Evolutionary conservation across 106 monocot species (phyloP).

Genomic region (Ottelia alismoides): DNA sequence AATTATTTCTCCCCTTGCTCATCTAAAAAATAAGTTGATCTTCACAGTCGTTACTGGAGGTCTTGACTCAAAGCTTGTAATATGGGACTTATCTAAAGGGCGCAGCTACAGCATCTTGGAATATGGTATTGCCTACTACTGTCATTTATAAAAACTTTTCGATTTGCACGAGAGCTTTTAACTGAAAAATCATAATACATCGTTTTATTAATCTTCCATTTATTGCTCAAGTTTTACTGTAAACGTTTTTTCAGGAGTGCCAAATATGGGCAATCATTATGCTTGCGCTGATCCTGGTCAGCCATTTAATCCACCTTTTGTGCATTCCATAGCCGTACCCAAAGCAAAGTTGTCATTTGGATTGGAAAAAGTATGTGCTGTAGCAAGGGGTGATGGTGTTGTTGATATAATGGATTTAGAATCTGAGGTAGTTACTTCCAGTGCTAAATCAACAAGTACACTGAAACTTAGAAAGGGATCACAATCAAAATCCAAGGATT

Average conservation of each 20-base stretch:
- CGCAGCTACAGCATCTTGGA: constrained; percentile 31
- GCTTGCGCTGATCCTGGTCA: constrained; percentile 26
- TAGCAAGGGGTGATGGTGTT: constrained; percentile 70
- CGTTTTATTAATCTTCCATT: background rate
- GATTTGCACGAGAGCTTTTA: background rate
- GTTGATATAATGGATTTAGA: constrained; percentile 70
- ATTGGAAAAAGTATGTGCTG: constrained; percentile 49
- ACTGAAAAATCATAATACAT: too few relatives aligned
- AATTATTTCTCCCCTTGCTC: too few relatives aligned
- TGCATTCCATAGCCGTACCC: constrained; percentile 59
- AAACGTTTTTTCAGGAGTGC: constrained; percentile 25
- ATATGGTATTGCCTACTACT: constrained; percentile 36
- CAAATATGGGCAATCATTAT: constrained; percentile 12
- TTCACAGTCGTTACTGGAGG: constrained; percentile 70
- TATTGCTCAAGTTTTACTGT: background rate
- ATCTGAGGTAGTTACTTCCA: constrained; percentile 24
- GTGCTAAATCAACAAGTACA: constrained; percentile 10
- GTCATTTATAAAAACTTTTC: background rate
- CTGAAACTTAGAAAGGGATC: constrained; percentile 11
- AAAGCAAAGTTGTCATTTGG: constrained; percentile 25
- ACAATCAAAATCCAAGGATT: constrained; percentile 15
- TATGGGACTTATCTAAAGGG: constrained; percentile 87
- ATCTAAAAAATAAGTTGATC: too few relatives aligned
- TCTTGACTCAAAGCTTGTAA: constrained; percentile 68
- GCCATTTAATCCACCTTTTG: constrained; percentile 69